Evolutionary conservation across 1,284 basidiomycete genomes (phyloP).

Genomic region (Trametes pubescens): DNA sequence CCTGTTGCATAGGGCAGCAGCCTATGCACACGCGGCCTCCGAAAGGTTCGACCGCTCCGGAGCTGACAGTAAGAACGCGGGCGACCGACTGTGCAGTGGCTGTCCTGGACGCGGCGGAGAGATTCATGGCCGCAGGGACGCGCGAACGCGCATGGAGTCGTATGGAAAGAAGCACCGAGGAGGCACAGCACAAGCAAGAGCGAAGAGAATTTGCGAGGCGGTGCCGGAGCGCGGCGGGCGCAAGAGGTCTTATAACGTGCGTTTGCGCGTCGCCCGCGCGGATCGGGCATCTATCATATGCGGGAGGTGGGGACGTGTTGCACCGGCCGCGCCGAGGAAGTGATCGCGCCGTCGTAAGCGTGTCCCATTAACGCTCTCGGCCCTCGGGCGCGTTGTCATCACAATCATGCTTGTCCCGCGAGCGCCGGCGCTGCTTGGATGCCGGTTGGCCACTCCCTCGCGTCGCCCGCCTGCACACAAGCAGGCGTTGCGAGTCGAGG

Average conservation of each 20-base stretch:
- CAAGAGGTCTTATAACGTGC: slow-evolving; percentile 11
- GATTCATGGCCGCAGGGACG: slow-evolving; percentile 25
- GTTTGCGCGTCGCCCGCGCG: slow-evolving; percentile 6
- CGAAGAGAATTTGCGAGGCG: slow-evolving; percentile 9
- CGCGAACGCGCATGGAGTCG: slow-evolving; percentile 14
- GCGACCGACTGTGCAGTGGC: slow-evolving; percentile 18
- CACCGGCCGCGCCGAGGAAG: slow-evolving; percentile 22
- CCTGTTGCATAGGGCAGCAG: slow-evolving; percentile 18
- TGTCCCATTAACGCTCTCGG: slow-evolving; percentile 1
- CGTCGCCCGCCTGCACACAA: background rate
- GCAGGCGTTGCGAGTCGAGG: too few relatives aligned
- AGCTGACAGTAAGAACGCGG: slow-evolving; percentile 7
- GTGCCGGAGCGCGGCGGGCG: background rate
- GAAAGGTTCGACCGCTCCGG: slow-evolving; percentile 14
- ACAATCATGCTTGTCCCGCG: slow-evolving; percentile 3
- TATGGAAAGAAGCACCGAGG: background rate
- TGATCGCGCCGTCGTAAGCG: slow-evolving; percentile 22
- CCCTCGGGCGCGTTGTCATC: slow-evolving; percentile 14
- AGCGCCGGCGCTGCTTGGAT: slow-evolving; percentile 8
- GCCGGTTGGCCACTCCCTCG: background rate
- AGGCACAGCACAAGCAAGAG: background rate
- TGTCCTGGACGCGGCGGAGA: slow-evolving; percentile 18
- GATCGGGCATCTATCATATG: slow-evolving; percentile 21
- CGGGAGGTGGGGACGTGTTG: slow-evolving; percentile 16
- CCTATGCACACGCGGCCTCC: slow-evolving; percentile 4